A percentile compares a stretch with the other conserved stretches of the same genome.
phyloP scores from a whole-genome alignment of 2,329 filamentous ascomycete species.

The Phyllosticta capitalensis region DNA sequence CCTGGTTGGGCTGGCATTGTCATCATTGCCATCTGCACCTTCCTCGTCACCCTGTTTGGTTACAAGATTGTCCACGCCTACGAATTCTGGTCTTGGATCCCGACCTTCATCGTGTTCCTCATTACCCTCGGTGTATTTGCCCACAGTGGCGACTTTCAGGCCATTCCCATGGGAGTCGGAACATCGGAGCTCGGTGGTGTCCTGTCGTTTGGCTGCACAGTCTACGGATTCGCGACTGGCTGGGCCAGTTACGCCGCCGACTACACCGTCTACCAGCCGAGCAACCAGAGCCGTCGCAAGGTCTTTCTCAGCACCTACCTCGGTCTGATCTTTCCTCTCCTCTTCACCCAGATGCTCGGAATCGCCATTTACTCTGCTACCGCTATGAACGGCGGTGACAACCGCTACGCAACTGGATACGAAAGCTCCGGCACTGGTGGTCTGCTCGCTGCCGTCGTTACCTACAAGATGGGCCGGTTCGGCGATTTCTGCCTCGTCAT shows the following conservation, averaged over 20 bases:
- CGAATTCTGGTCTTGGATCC: conserved; percentile 67
- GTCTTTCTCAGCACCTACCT: conserved; percentile 61
- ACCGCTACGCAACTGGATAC: conserved; percentile 50
- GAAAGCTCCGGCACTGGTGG: conserved; percentile 52
- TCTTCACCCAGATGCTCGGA: conserved; percentile 66
- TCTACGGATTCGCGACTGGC: conserved; percentile 61
- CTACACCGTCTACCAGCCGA: conserved; percentile 71
- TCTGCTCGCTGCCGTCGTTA: conserved; percentile 55
- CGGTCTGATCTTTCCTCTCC: conserved; percentile 60
- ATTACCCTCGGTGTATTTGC: conserved; percentile 61
- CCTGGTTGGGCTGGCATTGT: conserved; percentile 67
- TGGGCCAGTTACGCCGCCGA: conserved; percentile 70
- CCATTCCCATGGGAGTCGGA: conserved; percentile 51
- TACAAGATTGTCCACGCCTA: conserved; percentile 70
- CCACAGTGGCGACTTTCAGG: conserved; percentile 55
- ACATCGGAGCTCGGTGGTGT: conserved; percentile 50
- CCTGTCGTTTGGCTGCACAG: conserved; percentile 56
- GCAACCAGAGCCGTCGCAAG: conserved; percentile 46
- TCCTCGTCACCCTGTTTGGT: conserved; percentile 62
- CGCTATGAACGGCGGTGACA: conserved; percentile 41
- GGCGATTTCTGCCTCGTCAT: conserved; percentile 63
- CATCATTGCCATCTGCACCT: conserved; percentile 59
- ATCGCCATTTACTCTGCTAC: conserved; percentile 61
- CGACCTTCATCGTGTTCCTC: conserved; percentile 62
- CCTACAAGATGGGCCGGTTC: conserved; percentile 55